These are phyloP conservation scores for Beauveria asiatica DNA, from an alignment of 2,329 filamentous ascomycete species.

Conservation along the genomic window DNA sequence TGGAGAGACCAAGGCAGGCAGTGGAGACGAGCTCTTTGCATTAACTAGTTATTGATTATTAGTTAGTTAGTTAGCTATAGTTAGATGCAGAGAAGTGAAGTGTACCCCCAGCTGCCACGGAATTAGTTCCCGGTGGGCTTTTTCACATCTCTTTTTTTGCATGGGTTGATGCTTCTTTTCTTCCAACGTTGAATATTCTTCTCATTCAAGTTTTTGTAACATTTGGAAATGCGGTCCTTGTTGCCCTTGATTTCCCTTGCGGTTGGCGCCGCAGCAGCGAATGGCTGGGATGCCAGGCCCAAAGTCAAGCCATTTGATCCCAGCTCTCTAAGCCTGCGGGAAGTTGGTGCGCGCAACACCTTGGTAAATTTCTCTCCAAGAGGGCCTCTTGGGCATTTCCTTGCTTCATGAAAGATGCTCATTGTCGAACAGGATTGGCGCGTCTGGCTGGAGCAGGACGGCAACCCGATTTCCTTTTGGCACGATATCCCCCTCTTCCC, in stretches of 20 bases:
- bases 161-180: background rate
- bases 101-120: background rate
- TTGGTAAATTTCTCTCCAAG: slow-evolving; percentile 17
- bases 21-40: background rate
- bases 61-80: too few relatives aligned
- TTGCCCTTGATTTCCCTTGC: slow-evolving; percentile 13
- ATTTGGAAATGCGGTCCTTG: background rate
- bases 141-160: background rate
- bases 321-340: slow-evolving; percentile 22
- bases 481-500: slow-evolving; percentile 34
- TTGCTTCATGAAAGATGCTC: background rate
- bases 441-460: slow-evolving; percentile 31
- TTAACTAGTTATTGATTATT: too few relatives aligned
- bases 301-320: slow-evolving; percentile 18
- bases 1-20: background rate
- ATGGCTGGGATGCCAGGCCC: background rate
- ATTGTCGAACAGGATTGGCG: slow-evolving; percentile 27
- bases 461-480: slow-evolving; percentile 32
- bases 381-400: too few relatives aligned
- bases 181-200: background rate
- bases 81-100: background rate
- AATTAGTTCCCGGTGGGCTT: background rate
- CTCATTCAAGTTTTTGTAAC: background rate
- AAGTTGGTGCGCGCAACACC: slow-evolving; percentile 31
- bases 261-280: slow-evolving; percentile 3